phyloP scores from a whole-genome alignment of 2,329 filamentous ascomycete genomes.

The Alternaria arbusti region DNA sequence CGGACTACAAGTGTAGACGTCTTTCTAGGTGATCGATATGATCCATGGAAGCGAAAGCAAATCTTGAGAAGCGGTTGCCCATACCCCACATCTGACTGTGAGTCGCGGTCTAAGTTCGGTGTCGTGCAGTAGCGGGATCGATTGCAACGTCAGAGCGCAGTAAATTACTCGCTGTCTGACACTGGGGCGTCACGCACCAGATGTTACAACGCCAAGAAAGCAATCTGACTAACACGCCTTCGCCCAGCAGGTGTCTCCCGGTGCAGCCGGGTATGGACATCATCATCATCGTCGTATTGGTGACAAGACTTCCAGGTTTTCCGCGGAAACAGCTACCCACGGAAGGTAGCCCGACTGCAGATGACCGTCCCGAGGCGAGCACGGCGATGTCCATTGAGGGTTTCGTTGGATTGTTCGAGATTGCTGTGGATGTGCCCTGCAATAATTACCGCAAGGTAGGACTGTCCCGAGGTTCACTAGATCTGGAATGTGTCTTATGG shows the following conservation, averaged over 20 bases:
- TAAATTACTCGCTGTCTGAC: not conserved
- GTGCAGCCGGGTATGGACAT: not conserved
- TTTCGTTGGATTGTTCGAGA: not conserved
- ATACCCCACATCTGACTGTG: not conserved
- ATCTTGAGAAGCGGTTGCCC: not conserved
- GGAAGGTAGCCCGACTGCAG: slow-evolving; percentile 1
- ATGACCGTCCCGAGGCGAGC: not conserved
- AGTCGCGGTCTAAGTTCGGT: not conserved
- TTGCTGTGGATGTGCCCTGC: not conserved
- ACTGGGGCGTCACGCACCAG: not conserved
- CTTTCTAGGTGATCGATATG: not conserved
- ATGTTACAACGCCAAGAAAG: not conserved
- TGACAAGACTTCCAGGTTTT: not conserved
- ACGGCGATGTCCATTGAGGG: slow-evolving; percentile 1
- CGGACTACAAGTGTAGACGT: not conserved
- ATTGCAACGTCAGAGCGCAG: not conserved
- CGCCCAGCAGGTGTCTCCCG: not conserved
- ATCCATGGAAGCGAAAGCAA: not conserved
- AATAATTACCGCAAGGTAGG: not conserved
- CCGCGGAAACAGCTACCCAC: not conserved
- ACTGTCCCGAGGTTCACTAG: not conserved
- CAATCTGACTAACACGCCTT: not conserved
- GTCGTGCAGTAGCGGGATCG: slow-evolving; percentile 10
- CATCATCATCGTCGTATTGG: not conserved
- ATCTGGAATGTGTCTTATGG: not conserved